These are phyloP conservation scores for Aspergillus phoenicis DNA, from an alignment of 2,329 filamentous ascomycete species.

Conservation along the genomic window DNA sequence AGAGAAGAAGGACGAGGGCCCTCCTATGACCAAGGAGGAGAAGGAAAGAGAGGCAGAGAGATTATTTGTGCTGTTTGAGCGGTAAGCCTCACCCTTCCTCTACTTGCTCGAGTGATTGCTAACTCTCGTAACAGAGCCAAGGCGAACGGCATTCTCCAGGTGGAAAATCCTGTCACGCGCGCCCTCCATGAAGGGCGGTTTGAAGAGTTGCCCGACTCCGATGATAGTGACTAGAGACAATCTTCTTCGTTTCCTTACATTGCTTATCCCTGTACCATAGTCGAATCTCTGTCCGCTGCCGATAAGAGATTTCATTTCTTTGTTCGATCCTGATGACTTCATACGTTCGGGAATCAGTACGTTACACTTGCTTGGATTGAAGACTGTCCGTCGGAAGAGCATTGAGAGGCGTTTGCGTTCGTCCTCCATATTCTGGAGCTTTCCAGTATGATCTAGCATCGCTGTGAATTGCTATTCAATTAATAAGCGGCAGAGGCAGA, in stretches of 20 bases:
- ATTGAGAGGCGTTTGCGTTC: not conserved
- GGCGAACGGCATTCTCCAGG: constrained; percentile 72
- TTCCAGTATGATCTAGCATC: not conserved
- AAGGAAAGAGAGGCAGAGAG: constrained; percentile 89
- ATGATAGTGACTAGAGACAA: constrained; percentile 36
- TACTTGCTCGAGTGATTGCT: constrained; percentile 12
- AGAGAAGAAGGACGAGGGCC: constrained; percentile 61
- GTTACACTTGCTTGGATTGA: not conserved
- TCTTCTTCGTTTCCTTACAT: not conserved
- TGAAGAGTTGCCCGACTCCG: constrained; percentile 65
- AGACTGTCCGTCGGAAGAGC: not conserved
- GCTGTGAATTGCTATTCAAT: not conserved
- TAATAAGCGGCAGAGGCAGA: not conserved
- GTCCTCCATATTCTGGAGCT: not conserved
- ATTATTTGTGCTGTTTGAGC: constrained; percentile 87
- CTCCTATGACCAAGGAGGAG: constrained; percentile 86
- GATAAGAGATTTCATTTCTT: not conserved
- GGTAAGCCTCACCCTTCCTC: constrained; percentile 51
- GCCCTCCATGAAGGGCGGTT: constrained; percentile 71
- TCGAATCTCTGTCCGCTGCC: not conserved
- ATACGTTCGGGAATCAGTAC: not conserved
- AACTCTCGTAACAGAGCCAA: constrained; percentile 56
- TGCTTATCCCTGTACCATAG: not conserved
- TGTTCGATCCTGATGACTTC: not conserved
- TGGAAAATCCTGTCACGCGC: constrained; percentile 76